Base-by-base conservation (phyloP, 1,139 yeast genomes). In the Hemisphaericaspora xylofermentans region DNA sequence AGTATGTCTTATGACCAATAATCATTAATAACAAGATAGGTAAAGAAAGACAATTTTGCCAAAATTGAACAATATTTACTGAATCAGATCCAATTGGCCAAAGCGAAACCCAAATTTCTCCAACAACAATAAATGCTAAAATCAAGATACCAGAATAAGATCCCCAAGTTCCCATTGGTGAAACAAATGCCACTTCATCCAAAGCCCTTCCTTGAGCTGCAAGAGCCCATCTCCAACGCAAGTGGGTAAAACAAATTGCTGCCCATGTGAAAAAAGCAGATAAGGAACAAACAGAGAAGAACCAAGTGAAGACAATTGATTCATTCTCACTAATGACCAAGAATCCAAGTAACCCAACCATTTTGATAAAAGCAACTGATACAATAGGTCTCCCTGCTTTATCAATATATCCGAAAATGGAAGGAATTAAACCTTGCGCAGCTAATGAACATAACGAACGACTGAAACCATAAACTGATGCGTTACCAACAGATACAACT, bases 221-320 rank as follows among this genome's bases (percentile, higher is more conserved):
- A 42, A 68, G 56, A 3, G 74, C 76, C 52, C 56, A 55, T 53
- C 75, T 63, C 57, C 67, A 68, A 46, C 74, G 56, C 15, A 68
- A 53, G 46, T 69, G 74, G 27, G 68, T 57, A 37, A 64, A 56
- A 40, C 71, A 69, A 43, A 69, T 64, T 18, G 68, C 57, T 33
- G 60, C 59, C 76, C 87, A 69, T 41, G 77, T 70, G 63, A 76
- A 82, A 64, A 82, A 60, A 46, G 83, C 62, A 43, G 79, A 69
- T 58, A 82, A 75, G 6, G 86, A 82, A 42, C 87, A 84, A 27
- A 84, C 58, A 21, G 86, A 77, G 52, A 82, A 77, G 46, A 82
- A 68, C 88, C 88, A 82, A 10, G 76, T 67, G 68, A 82, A 82
- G 3, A 82, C 74, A 2, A 63, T 58, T 8, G 56, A 61, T 50